Base-by-base conservation (phyloP, 78 protist species). In the Tieghemostelium lacteum region DNA sequence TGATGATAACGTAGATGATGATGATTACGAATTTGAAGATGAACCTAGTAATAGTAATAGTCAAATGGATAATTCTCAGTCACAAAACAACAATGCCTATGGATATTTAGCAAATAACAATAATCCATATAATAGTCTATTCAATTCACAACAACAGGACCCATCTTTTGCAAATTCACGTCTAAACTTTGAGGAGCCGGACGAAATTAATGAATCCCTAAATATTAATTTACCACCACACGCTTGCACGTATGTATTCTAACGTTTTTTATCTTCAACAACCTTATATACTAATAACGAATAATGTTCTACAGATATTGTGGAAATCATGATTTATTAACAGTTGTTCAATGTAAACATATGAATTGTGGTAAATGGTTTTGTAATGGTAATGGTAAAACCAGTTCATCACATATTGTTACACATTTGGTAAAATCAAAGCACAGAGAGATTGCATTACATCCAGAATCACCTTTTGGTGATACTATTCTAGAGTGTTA, bases 401-500 rank as follows among this genome's bases (percentile, higher is more conserved):
- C 96, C 7, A 50, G 78, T 2, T 97, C 92, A 33, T 78, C 98
- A 20, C 99, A 97, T 78, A 97, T 97, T 19, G 80, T 99, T 71
- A 85, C 66, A 72, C 99, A 99, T 73, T 89, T 99, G 12, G 99
- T 98, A 20, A 80, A 97, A n/a, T 74, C 99, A 2, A 85, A 91
- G 65, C 97, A 98, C 96, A 94, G 96, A 39, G 99, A 97, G 69
- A 95, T 91, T 17, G 42, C 92, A 45, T 49, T 91, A 22, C 94
- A 91, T 63, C 45, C 78, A 7, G 97, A 83, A 20, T 52, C 78
- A 4, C 94, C 94, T 8, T 85, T 97, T 36, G 97, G 97, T 50
- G 97, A 92, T 28, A 87, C 98, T 28, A 54, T 65, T 19, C 76
- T 98, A 50, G 99, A 97, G 96, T 99, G 99, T 95, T 99, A 96